Evolutionary conservation across 2,329 filamentous ascomycete genomes (phyloP).

Genomic region (Cyclaneusma minus): DNA sequence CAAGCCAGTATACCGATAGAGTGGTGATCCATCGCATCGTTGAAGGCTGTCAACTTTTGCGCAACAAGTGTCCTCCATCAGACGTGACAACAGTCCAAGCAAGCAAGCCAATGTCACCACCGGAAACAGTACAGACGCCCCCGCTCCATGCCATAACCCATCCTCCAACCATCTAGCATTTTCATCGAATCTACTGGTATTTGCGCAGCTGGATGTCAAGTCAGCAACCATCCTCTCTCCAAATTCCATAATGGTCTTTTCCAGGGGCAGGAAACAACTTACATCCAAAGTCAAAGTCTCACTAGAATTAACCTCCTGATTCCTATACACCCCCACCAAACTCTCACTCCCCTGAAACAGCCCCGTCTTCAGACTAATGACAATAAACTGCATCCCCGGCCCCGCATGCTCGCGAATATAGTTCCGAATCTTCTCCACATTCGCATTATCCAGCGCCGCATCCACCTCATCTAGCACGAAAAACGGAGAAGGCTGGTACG

Average conservation of each 20-base stretch:
- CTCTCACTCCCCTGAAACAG: constrained; percentile 96
- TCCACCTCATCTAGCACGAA: constrained; percentile 98
- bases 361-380: constrained; percentile 90
- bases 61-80: too few relatives aligned
- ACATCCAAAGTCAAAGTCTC: constrained; percentile 90
- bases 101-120: background rate
- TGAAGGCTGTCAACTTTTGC: too few relatives aligned
- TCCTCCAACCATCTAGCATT: background rate
- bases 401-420: constrained; percentile 90
- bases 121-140: background rate
- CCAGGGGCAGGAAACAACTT: constrained; percentile 30
- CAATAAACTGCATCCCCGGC: constrained; percentile 97
- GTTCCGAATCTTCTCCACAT: constrained; percentile 89
- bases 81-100: too few relatives aligned
- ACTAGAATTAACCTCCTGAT: constrained; percentile 85
- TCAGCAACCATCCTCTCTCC: background rate
- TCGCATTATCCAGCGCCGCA: constrained; percentile 93
- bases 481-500: constrained; percentile 88
- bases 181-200: constrained; percentile 2
- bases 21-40: too few relatives aligned
- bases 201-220: constrained; percentile 3
- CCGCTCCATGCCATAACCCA: background rate
- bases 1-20: too few relatives aligned
- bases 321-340: constrained; percentile 85
- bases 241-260: too few relatives aligned